These are phyloP conservation scores for Epichloe uncinata DNA, from an alignment of 2,329 filamentous ascomycete species.

Conservation along the genomic window DNA sequence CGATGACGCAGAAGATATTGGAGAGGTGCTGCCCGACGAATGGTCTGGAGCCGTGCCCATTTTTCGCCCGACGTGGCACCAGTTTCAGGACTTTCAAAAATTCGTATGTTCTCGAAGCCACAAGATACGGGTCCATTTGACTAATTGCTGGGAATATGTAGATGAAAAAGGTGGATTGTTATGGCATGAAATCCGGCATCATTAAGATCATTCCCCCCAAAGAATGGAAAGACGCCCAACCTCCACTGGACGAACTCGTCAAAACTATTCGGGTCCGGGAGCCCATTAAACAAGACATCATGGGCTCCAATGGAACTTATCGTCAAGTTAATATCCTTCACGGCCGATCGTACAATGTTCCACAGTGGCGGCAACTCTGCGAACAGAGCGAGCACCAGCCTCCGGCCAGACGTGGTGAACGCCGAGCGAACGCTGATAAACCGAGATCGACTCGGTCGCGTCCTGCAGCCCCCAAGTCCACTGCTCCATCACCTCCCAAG, in stretches of 20 bases:
- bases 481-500: conserved; percentile 21
- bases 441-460: conserved; percentile 31
- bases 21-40: conserved; percentile 71
- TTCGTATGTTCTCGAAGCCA: conserved; percentile 48
- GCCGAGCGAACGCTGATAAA: conserved; percentile 48
- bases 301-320: conserved; percentile 88
- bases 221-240: conserved; percentile 81
- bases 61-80: conserved; percentile 88
- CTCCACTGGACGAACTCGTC: conserved; percentile 67
- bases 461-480: conserved; percentile 19
- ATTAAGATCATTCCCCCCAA: conserved; percentile 88
- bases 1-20: conserved; percentile 45
- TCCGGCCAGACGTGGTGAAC: conserved; percentile 76
- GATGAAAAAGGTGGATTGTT: conserved; percentile 76
- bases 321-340: conserved; percentile 96
- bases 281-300: conserved; percentile 96
- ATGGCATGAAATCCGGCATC: conserved; percentile 96
- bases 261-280: conserved; percentile 92
- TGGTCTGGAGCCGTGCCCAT: conserved; percentile 88
- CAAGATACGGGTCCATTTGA: conserved; percentile 12
- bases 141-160: conserved; percentile 17
- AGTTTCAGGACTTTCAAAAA: conserved; percentile 85
- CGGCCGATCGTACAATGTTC: conserved; percentile 88
- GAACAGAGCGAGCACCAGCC: conserved; percentile 94
- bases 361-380: conserved; percentile 88